Evolutionary conservation across 2,329 filamentous ascomycete genomes (phyloP).

Genomic region (Phyllosticta citrichinensis): DNA sequence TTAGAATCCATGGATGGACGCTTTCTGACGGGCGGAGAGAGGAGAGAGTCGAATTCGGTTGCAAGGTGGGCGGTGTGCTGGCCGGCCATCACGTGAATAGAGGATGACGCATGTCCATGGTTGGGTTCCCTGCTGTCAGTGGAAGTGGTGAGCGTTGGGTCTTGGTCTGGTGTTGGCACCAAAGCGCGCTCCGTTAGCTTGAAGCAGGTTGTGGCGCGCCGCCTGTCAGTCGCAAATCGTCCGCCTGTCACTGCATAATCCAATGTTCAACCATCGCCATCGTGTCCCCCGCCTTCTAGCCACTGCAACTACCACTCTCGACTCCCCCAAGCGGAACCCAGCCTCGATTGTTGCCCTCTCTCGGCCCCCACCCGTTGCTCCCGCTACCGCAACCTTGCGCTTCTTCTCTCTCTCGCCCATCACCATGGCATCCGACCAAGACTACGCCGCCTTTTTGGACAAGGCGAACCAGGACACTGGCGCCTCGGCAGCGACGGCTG

Average conservation of each 20-base stretch:
- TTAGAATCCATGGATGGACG: neutral
- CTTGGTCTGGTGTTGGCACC: neutral
- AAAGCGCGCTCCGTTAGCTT: neutral
- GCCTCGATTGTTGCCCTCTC: neutral
- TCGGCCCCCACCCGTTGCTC: neutral
- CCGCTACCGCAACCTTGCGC: neutral
- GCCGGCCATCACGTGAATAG: neutral
- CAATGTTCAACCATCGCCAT: neutral
- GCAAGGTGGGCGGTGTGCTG: too few species aligned
- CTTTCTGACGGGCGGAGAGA: neutral
- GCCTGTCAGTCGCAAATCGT: neutral
- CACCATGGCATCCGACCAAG: conserved; percentile 65
- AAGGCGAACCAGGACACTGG: conserved; percentile 67
- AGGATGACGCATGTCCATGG: neutral
- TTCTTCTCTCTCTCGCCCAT: neutral
- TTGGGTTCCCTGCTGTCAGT: neutral
- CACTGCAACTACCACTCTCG: neutral
- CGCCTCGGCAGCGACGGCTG: conserved; percentile 19
- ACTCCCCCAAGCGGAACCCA: neutral
- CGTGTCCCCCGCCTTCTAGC: neutral
- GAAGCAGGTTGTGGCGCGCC: neutral
- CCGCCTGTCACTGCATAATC: neutral
- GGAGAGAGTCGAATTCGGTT: too few species aligned
- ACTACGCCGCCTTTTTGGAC: conserved; percentile 75
- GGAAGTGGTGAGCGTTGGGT: neutral